Evolutionary conservation across 257 asterid species (phyloP), one percentile per base, ranked within the genome.

Genomic region (Nicotiana knightiana): DNA sequence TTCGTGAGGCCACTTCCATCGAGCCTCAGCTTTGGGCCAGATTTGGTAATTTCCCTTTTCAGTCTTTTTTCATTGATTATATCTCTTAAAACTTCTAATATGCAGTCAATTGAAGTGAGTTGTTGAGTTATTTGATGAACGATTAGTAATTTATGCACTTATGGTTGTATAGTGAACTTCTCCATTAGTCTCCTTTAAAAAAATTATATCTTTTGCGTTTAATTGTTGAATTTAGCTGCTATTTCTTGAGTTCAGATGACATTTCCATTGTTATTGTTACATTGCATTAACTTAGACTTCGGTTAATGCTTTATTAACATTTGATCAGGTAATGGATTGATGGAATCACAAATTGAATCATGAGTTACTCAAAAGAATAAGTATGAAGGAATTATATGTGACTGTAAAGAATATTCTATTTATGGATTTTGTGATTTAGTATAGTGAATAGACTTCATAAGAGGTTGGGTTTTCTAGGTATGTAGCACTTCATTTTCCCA

Each of bases 21-120:
- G 97, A 93, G 84, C 98, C 98, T 81, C 98, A 93, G 89, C 97
- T 95, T 28, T 95, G 98, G 98, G 98, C 97, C 30, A 91, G 98
- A 95, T 93, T 85, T 80, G 98, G 98, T 95, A 89, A 67, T 5
- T 65, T 53, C 77, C 46, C 57, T 33, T 39, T 30, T 15, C 15
- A 21, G 11, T 10, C 37, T 78, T 35, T 58, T 43, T 48, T 71
- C 35, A 37, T 33, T 67, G 76, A 15, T 67, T 30, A 67, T 77
- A 12, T 5, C 6, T 62, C 59, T 62, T 26, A 21, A 15, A 16
- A 58, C 11, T 37, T 68, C 57, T 68, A 48, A 30, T 68, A 68
- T 68, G 77, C 15, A 33, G 24, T 11, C 16, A 18, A 37, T 15
- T 68, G 54, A 68, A 37, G 24, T 16, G 46, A 6, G 48, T 18